These are phyloP conservation scores for Hanseniaspora singularis DNA, from an alignment of 805 yeast species.

Conservation along the genomic window DNA sequence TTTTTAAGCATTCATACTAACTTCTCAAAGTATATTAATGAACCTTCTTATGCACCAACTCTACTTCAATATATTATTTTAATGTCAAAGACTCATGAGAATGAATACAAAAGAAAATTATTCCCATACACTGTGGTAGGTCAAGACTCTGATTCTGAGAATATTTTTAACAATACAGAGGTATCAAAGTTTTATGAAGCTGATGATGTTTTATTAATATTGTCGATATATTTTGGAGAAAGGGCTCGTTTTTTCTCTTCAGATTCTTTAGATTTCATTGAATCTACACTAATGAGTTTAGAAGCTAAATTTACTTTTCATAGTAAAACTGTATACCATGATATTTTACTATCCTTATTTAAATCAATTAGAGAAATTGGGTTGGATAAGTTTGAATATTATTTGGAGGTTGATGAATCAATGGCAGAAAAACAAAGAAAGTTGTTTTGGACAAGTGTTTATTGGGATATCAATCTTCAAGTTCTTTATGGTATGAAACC, in stretches of 20 bases:
- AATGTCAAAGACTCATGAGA: not conserved
- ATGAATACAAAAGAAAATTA: not conserved
- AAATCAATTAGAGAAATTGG: constrained; percentile 9
- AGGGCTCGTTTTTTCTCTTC: constrained; percentile 1
- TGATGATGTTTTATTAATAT: constrained; percentile 5
- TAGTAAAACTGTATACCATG: constrained; percentile 1
- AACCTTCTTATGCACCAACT: constrained; percentile 5
- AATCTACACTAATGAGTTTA: constrained; percentile 3
- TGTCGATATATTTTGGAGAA: constrained; percentile 4
- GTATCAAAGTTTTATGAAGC: not conserved
- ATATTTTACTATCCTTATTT: not conserved
- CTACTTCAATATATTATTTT: constrained; percentile 1
- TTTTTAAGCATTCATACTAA: constrained; percentile 5
- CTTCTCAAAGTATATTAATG: constrained; percentile 1
- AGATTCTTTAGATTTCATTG: constrained; percentile 10
- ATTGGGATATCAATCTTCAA: constrained; percentile 7
- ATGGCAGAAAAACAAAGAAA: constrained; percentile 15
- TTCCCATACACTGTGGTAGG: not conserved
- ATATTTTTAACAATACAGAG: not conserved
- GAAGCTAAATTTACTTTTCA: constrained; percentile 1
- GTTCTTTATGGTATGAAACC: constrained; percentile 6
- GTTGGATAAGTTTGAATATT: constrained; percentile 9
- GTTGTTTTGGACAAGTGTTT: constrained; percentile 12
- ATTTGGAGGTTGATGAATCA: constrained; percentile 8
- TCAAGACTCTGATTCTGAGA: not conserved